These are phyloP conservation scores for Aspergillus hiratsukae DNA, from an alignment of 2,329 filamentous ascomycete genomes.

Conservation along the genomic window DNA sequence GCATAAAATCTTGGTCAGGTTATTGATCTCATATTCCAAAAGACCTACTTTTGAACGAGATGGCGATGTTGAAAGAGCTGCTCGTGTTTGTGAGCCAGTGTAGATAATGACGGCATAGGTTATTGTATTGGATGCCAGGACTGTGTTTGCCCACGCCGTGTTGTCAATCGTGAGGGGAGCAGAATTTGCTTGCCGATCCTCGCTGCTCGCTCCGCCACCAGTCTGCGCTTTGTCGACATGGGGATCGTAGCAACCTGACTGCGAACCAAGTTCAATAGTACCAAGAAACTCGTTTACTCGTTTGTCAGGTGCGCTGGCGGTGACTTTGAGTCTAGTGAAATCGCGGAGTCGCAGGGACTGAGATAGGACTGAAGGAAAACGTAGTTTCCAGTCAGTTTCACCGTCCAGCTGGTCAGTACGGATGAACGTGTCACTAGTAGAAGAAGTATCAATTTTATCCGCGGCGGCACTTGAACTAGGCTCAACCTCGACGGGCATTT, in stretches of 20 bases:
- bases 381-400: constrained; percentile 97
- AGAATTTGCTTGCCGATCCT: constrained; percentile 45
- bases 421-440: constrained; percentile 83
- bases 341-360: constrained; percentile 72
- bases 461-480: constrained; percentile 14
- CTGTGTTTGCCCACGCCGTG: constrained; percentile 97
- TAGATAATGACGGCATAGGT: constrained; percentile 90
- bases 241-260: constrained; percentile 44
- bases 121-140: constrained; percentile 86
- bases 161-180: constrained; percentile 88
- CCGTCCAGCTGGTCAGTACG: constrained; percentile 95
- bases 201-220: constrained; percentile 13
- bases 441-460: constrained; percentile 31
- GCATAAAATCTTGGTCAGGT: constrained; percentile 91
- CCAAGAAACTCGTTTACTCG: constrained; percentile 94
- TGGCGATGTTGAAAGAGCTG: constrained; percentile 84
- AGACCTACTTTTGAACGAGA: constrained; percentile 92
- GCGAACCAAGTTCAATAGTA: constrained; percentile 70
- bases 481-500: constrained; percentile 8
- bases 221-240: constrained; percentile 33
- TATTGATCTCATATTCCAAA: constrained; percentile 94
- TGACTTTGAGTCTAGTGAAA: constrained; percentile 62
- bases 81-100: constrained; percentile 88
- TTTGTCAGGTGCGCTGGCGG: constrained; percentile 84
- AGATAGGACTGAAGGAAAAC: constrained; percentile 78